Base-by-base conservation (phyloP, 805 yeast genomes). In the Maudiozyma turicensis region DNA sequence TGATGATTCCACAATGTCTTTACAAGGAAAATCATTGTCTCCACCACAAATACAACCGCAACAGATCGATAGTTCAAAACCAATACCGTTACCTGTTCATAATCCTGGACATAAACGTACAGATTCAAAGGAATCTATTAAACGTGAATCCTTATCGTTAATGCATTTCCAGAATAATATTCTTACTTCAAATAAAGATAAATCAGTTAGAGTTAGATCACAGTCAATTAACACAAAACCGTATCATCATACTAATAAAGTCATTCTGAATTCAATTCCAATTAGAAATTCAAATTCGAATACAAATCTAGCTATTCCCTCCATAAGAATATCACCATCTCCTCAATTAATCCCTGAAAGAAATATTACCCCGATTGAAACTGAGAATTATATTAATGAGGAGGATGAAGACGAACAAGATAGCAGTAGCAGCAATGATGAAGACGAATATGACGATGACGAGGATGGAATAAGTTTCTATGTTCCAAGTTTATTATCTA, bases 401-500 rank as follows among this genome's bases (percentile, higher is more conserved):
- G 26, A 42, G 9, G 47, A 48, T 3, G 39, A 44, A 1, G 37
- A 45, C 5, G 39, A 35, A 1, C 61, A 56, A 30, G 66, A 63
- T 15, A 67, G 65, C 11, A 62, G 65, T 11, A 62, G 60, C 39
- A 70, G 66, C 9, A 63, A 60, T 42, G 67, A 64, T 14, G 61
- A 60, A 31, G 64, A 65, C 32, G 63, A 65, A 3, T 64, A 63
- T 26, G 54, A 62, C n/a, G 66, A 62, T 30, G 69, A 66, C 49
- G 70, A 69, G 43, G 66, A 58, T 43, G 65, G 64, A 5, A 57
- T 70, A 38, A 69, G 67, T 50, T 67, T 71, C 52, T 70, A 68
- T 50, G 73, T 64, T 5, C 66, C 68, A 5, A 63, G 61, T 44
- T 52, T 55, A 49, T 47, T 64, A 38, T 63, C 66, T 2, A 51